Evolutionary conservation across 225 moss, liverwort and hornwort genomes (phyloP).

Genomic region (Straminergon stramineum): DNA sequence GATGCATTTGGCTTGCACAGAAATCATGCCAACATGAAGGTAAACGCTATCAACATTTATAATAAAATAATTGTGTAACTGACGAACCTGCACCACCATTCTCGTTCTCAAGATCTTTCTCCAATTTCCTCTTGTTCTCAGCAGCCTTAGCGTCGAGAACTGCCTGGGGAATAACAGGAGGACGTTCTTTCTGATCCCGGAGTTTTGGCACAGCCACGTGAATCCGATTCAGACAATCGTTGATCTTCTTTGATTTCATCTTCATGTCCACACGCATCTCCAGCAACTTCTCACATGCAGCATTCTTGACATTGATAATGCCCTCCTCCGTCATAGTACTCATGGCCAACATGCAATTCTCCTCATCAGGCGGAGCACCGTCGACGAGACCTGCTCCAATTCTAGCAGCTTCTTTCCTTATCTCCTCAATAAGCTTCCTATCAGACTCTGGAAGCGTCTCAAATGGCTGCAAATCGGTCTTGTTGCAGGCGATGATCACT

Average conservation of each 20-base stretch:
- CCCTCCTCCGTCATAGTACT: constrained; percentile 97
- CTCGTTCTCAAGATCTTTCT: constrained; percentile 91
- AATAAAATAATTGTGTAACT: background rate
- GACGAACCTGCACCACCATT: constrained; percentile 78
- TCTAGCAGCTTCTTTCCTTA: constrained; percentile 82
- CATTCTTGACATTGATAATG: constrained; percentile 79
- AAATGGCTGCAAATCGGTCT: constrained; percentile 81
- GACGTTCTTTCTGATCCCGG: constrained; percentile 80
- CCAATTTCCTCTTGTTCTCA: constrained; percentile 51
- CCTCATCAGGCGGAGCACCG: constrained; percentile 60
- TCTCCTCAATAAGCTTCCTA: constrained; percentile 51
- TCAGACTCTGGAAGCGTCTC: constrained; percentile 90
- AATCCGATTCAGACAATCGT: constrained; percentile 80
- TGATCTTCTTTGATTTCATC: constrained; percentile 98
- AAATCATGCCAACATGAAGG: background rate
- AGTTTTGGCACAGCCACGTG: constrained; percentile 77
- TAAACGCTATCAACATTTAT: background rate
- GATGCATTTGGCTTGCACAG: background rate
- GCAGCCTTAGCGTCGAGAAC: constrained; percentile 44
- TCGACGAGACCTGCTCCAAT: constrained; percentile 70
- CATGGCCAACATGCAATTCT: constrained; percentile 81
- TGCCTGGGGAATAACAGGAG: constrained; percentile 77
- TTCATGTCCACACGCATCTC: constrained; percentile 98
- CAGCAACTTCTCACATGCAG: constrained; percentile 81
- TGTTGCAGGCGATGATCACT: constrained; percentile 90